phyloP scores from a whole-genome alignment of 371 early-diverging fungal genomes.

The Mucor indicus region DNA sequence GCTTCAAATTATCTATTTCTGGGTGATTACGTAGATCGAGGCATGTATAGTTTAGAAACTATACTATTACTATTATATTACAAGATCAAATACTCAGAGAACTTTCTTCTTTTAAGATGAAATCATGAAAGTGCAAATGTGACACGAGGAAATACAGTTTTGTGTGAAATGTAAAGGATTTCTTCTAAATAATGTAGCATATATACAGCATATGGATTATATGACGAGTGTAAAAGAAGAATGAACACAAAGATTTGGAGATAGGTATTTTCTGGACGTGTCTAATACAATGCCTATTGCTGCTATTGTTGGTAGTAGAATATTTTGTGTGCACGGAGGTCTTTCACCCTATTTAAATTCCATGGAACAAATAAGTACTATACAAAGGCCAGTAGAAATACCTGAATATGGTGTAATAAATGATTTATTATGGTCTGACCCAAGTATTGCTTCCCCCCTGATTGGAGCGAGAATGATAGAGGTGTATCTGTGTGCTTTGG shows the following conservation, averaged over 20 bases:
- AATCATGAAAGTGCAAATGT: conserved; percentile 98
- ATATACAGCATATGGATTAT: conserved; percentile 95
- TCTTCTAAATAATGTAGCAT: too few species aligned
- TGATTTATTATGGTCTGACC: conserved; percentile 91
- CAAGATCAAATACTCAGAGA: conserved; percentile 95
- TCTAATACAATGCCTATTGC: conserved; percentile 97
- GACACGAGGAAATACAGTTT: conserved; percentile 83
- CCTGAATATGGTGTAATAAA: conserved; percentile 88
- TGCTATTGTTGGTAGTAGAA: conserved; percentile 90
- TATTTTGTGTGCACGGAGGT: conserved; percentile 97
- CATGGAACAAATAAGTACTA: conserved; percentile 86
- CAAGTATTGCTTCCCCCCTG: conserved; percentile 65
- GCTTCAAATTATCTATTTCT: conserved; percentile 87
- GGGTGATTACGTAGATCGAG: conserved; percentile 98
- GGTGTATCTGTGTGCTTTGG: conserved; percentile 97
- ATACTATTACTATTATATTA: conserved; percentile 91
- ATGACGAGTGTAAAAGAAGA: conserved; percentile 97
- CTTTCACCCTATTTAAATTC: conserved; percentile 37
- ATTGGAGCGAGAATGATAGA: conserved; percentile 97
- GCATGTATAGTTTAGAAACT: conserved; percentile 95
- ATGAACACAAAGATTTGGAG: conserved; percentile 94
- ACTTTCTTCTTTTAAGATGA: conserved; percentile 94
- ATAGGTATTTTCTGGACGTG: conserved; percentile 88
- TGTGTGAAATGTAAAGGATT: too few species aligned
- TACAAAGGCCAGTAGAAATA: conserved; percentile 89